A percentile compares a stretch with the other conserved stretches of the same genome.
These are phyloP conservation scores for Marchantia paleacea DNA, from an alignment of 225 moss, liverwort and hornwort genomes.

Conservation along the genomic window DNA sequence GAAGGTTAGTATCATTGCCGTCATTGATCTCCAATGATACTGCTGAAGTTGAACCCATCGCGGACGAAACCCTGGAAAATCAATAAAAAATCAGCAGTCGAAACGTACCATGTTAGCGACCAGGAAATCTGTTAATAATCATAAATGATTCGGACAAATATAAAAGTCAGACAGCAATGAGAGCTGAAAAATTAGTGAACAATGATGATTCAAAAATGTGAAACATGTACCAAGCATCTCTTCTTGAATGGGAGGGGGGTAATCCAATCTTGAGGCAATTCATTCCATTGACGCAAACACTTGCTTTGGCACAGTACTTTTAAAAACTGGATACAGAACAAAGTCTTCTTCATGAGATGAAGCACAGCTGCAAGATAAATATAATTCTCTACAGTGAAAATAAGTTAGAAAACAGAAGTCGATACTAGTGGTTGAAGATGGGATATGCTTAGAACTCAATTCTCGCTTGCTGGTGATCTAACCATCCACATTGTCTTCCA, in stretches of 20 bases:
- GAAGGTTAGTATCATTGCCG: slow-evolving; percentile 13
- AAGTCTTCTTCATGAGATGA: neutral
- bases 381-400: too few species aligned
- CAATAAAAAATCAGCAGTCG: neutral
- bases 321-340: neutral
- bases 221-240: too few species aligned
- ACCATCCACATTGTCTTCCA: neutral
- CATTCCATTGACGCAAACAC: neutral
- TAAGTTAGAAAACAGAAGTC: too few species aligned
- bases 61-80: slow-evolving; percentile 27
- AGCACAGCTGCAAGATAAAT: neutral
- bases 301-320: neutral
- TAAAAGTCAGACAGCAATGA: too few species aligned
- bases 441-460: too few species aligned
- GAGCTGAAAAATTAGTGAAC: neutral
- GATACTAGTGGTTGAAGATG: too few species aligned
- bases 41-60: slow-evolving; percentile 13
- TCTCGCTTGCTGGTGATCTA: too few species aligned
- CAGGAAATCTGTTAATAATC: neutral
- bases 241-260: too few species aligned
- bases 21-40: slow-evolving; percentile 23
- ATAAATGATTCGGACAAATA: neutral
- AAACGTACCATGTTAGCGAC: neutral
- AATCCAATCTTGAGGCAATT: neutral
- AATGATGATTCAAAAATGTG: too few species aligned